phyloP scores from a whole-genome alignment of 2,329 filamentous ascomycete genomes.

The Botryotinia globosa region DNA sequence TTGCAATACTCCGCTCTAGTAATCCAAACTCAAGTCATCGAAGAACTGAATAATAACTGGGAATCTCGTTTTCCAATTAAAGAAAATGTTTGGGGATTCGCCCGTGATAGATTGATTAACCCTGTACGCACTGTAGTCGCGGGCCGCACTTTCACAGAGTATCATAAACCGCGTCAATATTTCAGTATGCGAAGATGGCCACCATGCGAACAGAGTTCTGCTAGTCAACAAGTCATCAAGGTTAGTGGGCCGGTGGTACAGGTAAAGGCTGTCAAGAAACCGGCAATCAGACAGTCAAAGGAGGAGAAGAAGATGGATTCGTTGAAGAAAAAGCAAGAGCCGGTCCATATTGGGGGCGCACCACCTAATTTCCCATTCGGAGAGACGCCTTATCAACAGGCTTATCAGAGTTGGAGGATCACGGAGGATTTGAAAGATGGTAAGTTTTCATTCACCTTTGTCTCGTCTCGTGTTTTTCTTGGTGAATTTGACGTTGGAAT shows the following conservation, averaged over 20 bases:
- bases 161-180: slow-evolving; percentile 20
- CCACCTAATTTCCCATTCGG: slow-evolving; percentile 32
- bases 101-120: slow-evolving; percentile 17
- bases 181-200: slow-evolving; percentile 32
- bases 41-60: slow-evolving; percentile 35
- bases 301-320: background rate
- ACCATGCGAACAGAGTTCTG: slow-evolving; percentile 25
- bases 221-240: slow-evolving; percentile 23
- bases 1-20: background rate
- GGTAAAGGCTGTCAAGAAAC: background rate
- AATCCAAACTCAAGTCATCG: slow-evolving; percentile 30
- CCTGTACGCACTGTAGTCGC: background rate
- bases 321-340: background rate
- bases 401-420: slow-evolving; percentile 31
- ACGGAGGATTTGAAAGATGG: slow-evolving; percentile 33
- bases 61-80: slow-evolving; percentile 32
- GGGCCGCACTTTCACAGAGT: background rate
- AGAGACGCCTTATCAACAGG: slow-evolving; percentile 34
- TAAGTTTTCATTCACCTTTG: background rate
- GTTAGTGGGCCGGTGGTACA: slow-evolving; percentile 23
- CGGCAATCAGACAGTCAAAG: background rate
- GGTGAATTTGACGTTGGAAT: background rate
- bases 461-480: background rate
- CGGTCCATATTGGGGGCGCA: slow-evolving; percentile 20
- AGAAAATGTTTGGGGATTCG: slow-evolving; percentile 36